Percentiles rank a stretch among this genome's conserved stretches.
These are phyloP conservation scores for Nicotiana knightiana DNA, from an alignment of 257 asterid species.

Conservation along the genomic window DNA sequence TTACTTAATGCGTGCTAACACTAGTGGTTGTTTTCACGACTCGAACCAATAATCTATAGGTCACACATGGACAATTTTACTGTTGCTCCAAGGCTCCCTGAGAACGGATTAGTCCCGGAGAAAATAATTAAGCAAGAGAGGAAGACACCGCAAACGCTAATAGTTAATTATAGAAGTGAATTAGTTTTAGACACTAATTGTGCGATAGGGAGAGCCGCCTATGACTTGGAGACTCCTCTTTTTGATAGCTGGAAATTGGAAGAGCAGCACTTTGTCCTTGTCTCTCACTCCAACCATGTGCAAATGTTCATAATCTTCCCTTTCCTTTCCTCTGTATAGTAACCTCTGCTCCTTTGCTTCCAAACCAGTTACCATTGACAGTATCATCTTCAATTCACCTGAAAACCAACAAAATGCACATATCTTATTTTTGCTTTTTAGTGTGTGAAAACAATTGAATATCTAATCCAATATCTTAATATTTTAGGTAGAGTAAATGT, in stretches of 20 bases:
- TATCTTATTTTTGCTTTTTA: too few species aligned
- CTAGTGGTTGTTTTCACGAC: too few species aligned
- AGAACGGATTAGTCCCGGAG: neutral
- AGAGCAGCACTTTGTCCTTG: slow-evolving; percentile 57
- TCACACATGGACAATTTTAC: too few species aligned
- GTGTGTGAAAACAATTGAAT: too few species aligned
- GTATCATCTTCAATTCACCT: slow-evolving; percentile 59
- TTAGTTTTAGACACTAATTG: neutral
- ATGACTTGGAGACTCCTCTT: neutral
- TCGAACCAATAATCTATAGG: too few species aligned
- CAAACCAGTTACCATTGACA: slow-evolving; percentile 33
- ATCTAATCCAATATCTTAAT: too few species aligned
- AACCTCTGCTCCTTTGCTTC: neutral
- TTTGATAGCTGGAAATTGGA: slow-evolving; percentile 51
- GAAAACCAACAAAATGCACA: neutral
- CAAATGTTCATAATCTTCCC: slow-evolving; percentile 62
- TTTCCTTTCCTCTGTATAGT: slow-evolving; percentile 57
- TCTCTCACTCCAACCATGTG: slow-evolving; percentile 82
- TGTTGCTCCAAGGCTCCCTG: too few species aligned
- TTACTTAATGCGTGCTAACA: too few species aligned
- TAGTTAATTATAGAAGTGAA: neutral
- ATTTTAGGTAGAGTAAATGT: too few species aligned
- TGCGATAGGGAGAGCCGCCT: neutral
- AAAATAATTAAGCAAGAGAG: neutral
- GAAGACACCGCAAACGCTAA: neutral